These are phyloP conservation scores for Phaeotremella fagi DNA, from an alignment of 768 basidiomycete species.

Conservation along the genomic window DNA sequence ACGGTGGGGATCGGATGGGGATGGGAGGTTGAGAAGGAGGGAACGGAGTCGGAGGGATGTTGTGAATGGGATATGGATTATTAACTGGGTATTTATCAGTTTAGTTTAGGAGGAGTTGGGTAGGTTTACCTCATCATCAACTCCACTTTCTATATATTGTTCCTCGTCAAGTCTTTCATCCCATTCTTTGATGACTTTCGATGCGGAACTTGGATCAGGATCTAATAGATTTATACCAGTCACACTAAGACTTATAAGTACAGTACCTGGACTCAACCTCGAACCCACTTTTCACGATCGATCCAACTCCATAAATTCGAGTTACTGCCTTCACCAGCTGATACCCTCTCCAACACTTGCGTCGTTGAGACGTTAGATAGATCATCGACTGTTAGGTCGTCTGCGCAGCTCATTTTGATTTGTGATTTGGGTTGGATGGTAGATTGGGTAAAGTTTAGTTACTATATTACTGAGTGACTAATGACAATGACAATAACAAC, in stretches of 20 bases:
- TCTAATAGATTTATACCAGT: conserved; percentile 40
- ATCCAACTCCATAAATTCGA: conserved; percentile 44
- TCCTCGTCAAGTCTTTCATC: conserved; percentile 42
- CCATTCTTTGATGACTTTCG: conserved; percentile 46
- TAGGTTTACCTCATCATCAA: conserved; percentile 44
- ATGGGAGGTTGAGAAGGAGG: conserved; percentile 42
- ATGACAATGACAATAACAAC: too few relatives aligned
- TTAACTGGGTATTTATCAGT: conserved; percentile 28
- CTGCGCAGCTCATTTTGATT: conserved; percentile 43
- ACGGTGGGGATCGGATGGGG: conserved; percentile 40
- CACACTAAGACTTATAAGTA: conserved; percentile 23
- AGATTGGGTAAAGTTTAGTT: neutral
- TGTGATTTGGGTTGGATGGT: neutral
- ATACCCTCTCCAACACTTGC: conserved; percentile 41
- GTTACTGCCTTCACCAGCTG: conserved; percentile 44
- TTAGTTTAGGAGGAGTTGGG: neutral
- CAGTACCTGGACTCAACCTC: neutral
- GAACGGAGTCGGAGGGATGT: conserved; percentile 43
- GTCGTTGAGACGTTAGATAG: conserved; percentile 30
- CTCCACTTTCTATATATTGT: conserved; percentile 37
- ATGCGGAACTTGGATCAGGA: conserved; percentile 27
- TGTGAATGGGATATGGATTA: conserved; percentile 46
- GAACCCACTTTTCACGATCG: conserved; percentile 44
- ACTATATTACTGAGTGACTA: too few relatives aligned
- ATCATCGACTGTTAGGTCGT: conserved; percentile 44